These are phyloP conservation scores for Lentinus polychrous DNA, from an alignment of 1,284 basidiomycete species.

Conservation along the genomic window DNA sequence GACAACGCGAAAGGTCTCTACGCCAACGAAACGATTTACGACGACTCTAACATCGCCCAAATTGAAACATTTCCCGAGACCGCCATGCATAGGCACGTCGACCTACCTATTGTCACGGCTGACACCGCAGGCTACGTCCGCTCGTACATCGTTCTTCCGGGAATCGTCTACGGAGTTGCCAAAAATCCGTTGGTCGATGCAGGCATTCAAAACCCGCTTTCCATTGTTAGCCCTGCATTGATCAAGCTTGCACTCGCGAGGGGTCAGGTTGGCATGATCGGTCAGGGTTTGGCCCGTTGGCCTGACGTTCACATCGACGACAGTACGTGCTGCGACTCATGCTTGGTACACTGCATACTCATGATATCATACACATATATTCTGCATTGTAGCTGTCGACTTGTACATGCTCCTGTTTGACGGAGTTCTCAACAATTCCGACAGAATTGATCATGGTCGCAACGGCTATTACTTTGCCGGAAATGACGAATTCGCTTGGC, in stretches of 20 bases:
- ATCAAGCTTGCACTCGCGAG: constrained; percentile 24
- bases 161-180: constrained; percentile 34
- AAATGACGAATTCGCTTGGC: constrained; percentile 36
- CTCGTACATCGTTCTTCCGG: constrained; percentile 33
- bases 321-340: constrained; percentile 13
- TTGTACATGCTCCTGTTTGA: constrained; percentile 22
- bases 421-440: constrained; percentile 13
- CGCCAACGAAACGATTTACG: constrained; percentile 26
- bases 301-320: constrained; percentile 27
- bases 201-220: constrained; percentile 30
- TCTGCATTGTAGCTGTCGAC: constrained; percentile 15
- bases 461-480: constrained; percentile 43
- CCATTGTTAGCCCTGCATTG: constrained; percentile 30
- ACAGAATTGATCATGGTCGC: constrained; percentile 29
- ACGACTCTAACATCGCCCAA: constrained; percentile 27
- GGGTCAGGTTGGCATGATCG: constrained; percentile 28
- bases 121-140: constrained; percentile 32
- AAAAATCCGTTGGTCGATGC: constrained; percentile 27
- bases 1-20: constrained; percentile 28
- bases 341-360: not conserved
- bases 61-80: constrained; percentile 28
- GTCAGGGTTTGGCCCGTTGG: constrained; percentile 25
- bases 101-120: constrained; percentile 26
- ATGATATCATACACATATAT: not conserved
- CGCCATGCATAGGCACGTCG: constrained; percentile 28